Evolutionary conservation across 2,329 filamentous ascomycete species (phyloP), one percentile per base, ranked within the genome.

Genomic region (Botrytis porri): DNA sequence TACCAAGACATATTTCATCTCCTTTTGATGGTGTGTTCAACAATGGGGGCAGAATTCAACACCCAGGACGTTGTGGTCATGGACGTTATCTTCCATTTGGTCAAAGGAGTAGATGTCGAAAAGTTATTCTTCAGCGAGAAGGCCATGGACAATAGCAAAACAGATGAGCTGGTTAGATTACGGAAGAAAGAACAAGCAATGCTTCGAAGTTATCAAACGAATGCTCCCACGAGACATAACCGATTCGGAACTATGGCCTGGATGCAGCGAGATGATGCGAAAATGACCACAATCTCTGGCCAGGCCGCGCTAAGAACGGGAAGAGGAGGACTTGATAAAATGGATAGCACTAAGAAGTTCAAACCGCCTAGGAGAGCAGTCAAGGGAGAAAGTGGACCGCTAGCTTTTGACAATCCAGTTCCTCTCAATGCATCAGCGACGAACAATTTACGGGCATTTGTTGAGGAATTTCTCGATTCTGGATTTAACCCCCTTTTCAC

Each of bases 211-310:
- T 92, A 94, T 78, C 91, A 92, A 71, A 91, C 90, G 77, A 90
- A 90, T 79, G 93, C 92, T 4, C 93, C 95, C 0, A 95, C 94
- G 4, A 87, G 96, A 65, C 96, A 99, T 82, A 97, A 95, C 77
- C 89, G 96, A 48, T 99, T 98, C 79, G 96, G 96, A 4, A 97
- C 95, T 18, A 98, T 98, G 93, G 90, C 98, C 48, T 98, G 95
- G 95, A 89, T 99, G 54, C 94, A 97, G 83, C 87, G 95, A 72
- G 92, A 94, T 66, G 92, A 95, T 77, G 90, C 92, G 69, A 95
- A 95, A 79, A 88, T 96, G 78, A 92, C 93, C 0, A 94, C 95
- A 0, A 88, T 99, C 2, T 95, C 94, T 0, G 96, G 96, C 1
- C 95, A 98, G 80, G 92, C 94, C 77, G 93, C 93, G 7, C 87